Evolutionary conservation across 2,329 filamentous ascomycete genomes (phyloP), one percentile per base, ranked within the genome.

Genomic region (Beauveria medogensis): DNA sequence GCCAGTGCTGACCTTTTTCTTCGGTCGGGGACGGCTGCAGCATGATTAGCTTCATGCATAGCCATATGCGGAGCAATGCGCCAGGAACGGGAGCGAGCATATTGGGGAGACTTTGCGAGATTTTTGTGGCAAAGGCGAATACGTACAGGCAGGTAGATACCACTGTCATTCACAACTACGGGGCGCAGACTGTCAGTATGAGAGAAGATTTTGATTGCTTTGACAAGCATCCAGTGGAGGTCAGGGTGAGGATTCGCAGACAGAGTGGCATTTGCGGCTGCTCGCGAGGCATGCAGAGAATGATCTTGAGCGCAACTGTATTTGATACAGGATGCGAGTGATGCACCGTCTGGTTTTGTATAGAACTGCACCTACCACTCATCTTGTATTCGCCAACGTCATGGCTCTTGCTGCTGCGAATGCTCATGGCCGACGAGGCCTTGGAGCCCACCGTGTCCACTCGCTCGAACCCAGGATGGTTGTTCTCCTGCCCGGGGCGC

Each of bases 131-230:
- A 34, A 28, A 3, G 52, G 22, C 14, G 26, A 52, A 55, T 34
- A 68, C 84, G 75, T 86, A 94, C 91, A 68, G 93, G 93, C 67
- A 97, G 84, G 77, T 96, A 97, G 64, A 96, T 89, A 66, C 93
- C 93, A 73, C 90, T 95, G 75, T 96, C 92, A 72, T 96, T 95
- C 73, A 97, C 94, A 66, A 97, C 93, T 97, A 72, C 63, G 37
- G 59, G 55, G 52, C 30, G 40, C 26, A 30, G 50, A 20, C 43
- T 52, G 68, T 73, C 63, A 71, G 43, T 24, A 26, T 34, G 18
- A 40, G 3, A 20, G 18, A 4, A 10, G 3, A 14, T 10, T 48
- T 18, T n/a, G 4, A 18, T 43, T 41, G 52, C 14, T 26, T 43
- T 24, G 34, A 4, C 52, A 12, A 28, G 37, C n/a, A 43, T 28